Conservation (phyloP, 2,329 filamentous ascomycete species). For the Zelopaecilomyces penicillatus region DNA sequence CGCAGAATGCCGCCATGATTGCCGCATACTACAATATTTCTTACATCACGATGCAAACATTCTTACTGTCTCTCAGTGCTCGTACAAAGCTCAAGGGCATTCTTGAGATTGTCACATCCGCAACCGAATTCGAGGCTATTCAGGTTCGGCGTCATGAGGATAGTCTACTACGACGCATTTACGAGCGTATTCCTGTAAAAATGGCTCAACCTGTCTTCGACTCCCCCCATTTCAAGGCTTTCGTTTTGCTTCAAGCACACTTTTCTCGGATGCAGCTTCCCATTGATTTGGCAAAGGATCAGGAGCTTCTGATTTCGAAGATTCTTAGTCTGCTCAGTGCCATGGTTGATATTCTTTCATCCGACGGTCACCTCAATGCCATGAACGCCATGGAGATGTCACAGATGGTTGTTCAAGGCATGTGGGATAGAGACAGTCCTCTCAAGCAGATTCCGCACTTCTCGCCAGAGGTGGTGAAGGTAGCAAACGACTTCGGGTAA, state of each 20-base stretch:
- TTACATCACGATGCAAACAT: constrained; percentile 98
- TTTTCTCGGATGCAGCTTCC: constrained; percentile 96
- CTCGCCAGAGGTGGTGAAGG: constrained; percentile 71
- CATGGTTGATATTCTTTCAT: constrained; percentile 89
- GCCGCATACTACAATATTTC: constrained; percentile 99
- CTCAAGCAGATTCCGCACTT: constrained; percentile 98
- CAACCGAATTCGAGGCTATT: constrained; percentile 91
- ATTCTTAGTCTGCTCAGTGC: constrained; percentile 83
- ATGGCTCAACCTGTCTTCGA: constrained; percentile 81
- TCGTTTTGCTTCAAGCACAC: constrained; percentile 93
- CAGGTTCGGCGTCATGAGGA: constrained; percentile 93
- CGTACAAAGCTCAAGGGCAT: constrained; percentile 95
- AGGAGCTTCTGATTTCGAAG: constrained; percentile 78
- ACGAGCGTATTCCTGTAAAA: constrained; percentile 91
- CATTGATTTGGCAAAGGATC: constrained; percentile 91
- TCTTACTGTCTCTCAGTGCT: constrained; percentile 79
- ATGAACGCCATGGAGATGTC: constrained; percentile 99
- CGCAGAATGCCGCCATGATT: constrained; percentile 95
- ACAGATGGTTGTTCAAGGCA: constrained; percentile 97
- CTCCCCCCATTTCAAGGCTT: constrained; percentile 97
- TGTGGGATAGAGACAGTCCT: constrained; percentile 97
- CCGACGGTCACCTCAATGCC: constrained; percentile 90
- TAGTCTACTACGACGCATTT: constrained; percentile 77
- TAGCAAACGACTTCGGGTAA: constrained; percentile 69
- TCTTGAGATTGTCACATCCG: constrained; percentile 91